Evolutionary conservation across 352 stramenopile genomes (phyloP).

Genomic region (Elongisporangium anandrum): DNA sequence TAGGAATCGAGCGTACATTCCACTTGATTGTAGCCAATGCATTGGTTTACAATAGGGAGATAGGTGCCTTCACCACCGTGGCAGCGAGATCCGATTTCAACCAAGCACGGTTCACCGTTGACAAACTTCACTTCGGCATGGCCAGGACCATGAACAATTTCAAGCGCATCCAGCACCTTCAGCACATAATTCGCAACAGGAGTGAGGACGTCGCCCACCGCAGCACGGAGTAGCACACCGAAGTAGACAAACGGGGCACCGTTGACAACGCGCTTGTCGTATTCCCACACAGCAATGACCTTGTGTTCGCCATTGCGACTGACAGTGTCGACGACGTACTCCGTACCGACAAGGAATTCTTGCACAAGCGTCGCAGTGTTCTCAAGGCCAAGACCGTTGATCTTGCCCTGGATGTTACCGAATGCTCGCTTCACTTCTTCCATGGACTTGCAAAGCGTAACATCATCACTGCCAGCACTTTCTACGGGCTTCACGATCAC

Average conservation of each 20-base stretch:
- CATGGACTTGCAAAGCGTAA: conserved; percentile 89
- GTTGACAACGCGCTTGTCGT: conserved; percentile 95
- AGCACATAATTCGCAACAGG: conserved; percentile 61
- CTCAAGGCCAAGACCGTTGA: conserved; percentile 80
- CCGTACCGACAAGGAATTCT: conserved; percentile 91
- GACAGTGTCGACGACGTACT: conserved; percentile 97
- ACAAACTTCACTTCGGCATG: conserved; percentile 90
- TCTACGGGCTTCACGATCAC: conserved; percentile 94
- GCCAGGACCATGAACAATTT: conserved; percentile 75
- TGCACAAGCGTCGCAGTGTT: conserved; percentile 92
- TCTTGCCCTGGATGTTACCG: conserved; percentile 88
- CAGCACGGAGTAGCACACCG: conserved; percentile 68
- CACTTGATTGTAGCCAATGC: conserved; percentile 92
- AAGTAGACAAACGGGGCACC: conserved; percentile 94
- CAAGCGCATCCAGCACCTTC: conserved; percentile 74
- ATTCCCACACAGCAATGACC: conserved; percentile 95
- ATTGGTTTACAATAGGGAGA: conserved; percentile 83
- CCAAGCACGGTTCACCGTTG: conserved; percentile 82
- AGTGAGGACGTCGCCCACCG: conserved; percentile 38
- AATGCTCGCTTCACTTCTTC: conserved; percentile 91
- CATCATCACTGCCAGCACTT: conserved; percentile 92
- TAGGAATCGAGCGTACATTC: conserved; percentile 88
- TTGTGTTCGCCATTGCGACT: conserved; percentile 92
- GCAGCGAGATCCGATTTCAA: conserved; percentile 94
- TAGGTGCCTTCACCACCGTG: conserved; percentile 94